Base-by-base conservation (phyloP, 148 eudicot genomes). In the Tetragonia tetragonoides region DNA sequence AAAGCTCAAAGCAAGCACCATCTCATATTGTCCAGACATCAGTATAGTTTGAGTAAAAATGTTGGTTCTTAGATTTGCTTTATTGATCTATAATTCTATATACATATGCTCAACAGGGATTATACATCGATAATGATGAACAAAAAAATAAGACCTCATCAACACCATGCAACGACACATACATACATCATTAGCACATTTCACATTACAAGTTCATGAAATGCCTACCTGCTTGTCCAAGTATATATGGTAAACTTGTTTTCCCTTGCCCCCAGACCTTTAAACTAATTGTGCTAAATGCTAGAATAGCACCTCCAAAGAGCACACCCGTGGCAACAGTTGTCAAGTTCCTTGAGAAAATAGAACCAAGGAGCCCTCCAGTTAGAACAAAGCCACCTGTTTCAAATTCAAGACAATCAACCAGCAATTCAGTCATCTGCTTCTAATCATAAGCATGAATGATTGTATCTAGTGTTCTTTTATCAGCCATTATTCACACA, bases 201-300 rank as follows among this genome's bases (percentile, higher is more conserved):
- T 28, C 0, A n/a, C 5, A 53, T 20, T 69, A 60, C 34, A 53
- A 65, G 68, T 24, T 49, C 44, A 64, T 51, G 17, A 68, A 77
- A 61, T 17, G 76, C 42, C 6, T 82, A 95, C 99, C 96, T 90
- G 97, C 92, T 92, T 95, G 94, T 82, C 97, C 99, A 57, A 91
- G 81, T 73, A 95, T 90, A 73, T 89, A 91, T n/a, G 96, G 99
- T 9, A 88, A 73, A 81, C 94, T 88, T 38, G 99, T 86, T 84
- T 92, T 91, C 67, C 97, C 99, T 77, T 84, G 83, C 72, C 88
- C 85, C 98, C 99, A 95, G 15, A 95, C 87, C 88, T 87, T 91
- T 73, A 95, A 79, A 82, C 97, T 92, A 21, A 82, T 77, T 51
- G 73, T 89, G 82, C 99, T 92, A 66, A 95, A 90, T 64, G 87